Evolutionary conservation across 2,329 filamentous ascomycete species (phyloP).

Genomic region (Fusarium burgessii): DNA sequence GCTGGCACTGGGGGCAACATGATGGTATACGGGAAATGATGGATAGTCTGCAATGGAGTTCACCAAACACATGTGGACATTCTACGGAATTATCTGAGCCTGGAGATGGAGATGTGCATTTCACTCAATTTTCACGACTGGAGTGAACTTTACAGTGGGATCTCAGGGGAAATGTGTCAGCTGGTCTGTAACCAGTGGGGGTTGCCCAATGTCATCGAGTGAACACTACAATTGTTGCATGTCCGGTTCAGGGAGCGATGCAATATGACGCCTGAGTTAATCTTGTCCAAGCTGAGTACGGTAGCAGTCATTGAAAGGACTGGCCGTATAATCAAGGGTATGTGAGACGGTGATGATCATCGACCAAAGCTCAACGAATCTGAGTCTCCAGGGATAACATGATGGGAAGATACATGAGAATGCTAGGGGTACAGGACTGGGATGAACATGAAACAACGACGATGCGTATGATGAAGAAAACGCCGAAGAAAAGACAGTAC

Average conservation of each 20-base stretch:
- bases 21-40: slow-evolving; percentile 10
- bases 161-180: slow-evolving; percentile 11
- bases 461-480: background rate
- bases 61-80: background rate
- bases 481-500: background rate
- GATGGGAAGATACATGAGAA: slow-evolving; percentile 25
- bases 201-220: background rate
- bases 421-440: background rate
- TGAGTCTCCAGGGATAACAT: slow-evolving; percentile 14
- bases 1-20: background rate
- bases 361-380: slow-evolving; percentile 18
- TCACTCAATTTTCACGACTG: slow-evolving; percentile 1
- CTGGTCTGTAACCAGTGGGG: background rate
- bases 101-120: background rate
- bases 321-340: background rate
- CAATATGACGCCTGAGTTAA: background rate
- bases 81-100: slow-evolving; percentile 5
- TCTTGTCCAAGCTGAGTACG: background rate
- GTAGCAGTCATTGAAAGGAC: background rate
- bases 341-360: slow-evolving; percentile 23
- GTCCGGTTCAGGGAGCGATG: background rate
- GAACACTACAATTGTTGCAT: background rate
- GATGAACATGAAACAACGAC: background rate
- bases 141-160: background rate
- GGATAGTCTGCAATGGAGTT: slow-evolving; percentile 4